phyloP scores from a whole-genome alignment of 1,284 basidiomycete species.

The Tranzscheliella williamsii region DNA sequence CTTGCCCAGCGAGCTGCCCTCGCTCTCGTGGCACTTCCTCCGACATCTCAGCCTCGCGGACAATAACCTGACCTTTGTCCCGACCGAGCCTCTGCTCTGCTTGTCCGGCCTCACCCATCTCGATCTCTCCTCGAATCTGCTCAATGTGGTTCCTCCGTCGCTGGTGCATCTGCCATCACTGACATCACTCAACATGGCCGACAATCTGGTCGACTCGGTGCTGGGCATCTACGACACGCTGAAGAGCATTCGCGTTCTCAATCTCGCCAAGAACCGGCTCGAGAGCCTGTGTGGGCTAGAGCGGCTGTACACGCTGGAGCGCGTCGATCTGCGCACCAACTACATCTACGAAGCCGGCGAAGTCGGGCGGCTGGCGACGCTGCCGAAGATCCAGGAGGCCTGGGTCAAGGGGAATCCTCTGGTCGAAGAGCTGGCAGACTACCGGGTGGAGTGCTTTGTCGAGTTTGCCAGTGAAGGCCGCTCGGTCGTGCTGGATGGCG shows the following conservation, averaged over 20 bases:
- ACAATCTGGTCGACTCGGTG: slow-evolving; percentile 95
- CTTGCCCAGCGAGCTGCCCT: slow-evolving; percentile 65
- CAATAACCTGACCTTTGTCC: slow-evolving; percentile 81
- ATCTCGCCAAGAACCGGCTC: slow-evolving; percentile 71
- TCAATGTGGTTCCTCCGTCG: slow-evolving; percentile 68
- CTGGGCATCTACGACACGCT: slow-evolving; percentile 67
- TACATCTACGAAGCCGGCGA: slow-evolving; percentile 80
- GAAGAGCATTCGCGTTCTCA: slow-evolving; percentile 41
- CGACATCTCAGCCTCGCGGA: slow-evolving; percentile 77
- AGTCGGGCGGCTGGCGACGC: slow-evolving; percentile 76
- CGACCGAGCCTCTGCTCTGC: slow-evolving; percentile 64
- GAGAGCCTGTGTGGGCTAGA: slow-evolving; percentile 92
- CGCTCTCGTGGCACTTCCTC: slow-evolving; percentile 76
- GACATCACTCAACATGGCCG: slow-evolving; percentile 81
- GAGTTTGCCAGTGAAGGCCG: slow-evolving; percentile 81
- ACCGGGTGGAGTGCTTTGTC: slow-evolving; percentile 77
- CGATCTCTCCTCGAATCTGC: slow-evolving; percentile 62
- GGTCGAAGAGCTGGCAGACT: slow-evolving; percentile 62
- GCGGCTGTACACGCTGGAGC: slow-evolving; percentile 76
- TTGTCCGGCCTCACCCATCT: slow-evolving; percentile 64
- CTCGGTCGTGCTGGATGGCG: slow-evolving; percentile 70
- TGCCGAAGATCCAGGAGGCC: slow-evolving; percentile 69
- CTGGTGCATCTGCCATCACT: slow-evolving; percentile 77
- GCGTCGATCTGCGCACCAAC: slow-evolving; percentile 84
- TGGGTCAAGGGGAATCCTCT: slow-evolving; percentile 54